These are phyloP conservation scores for Sporobolomyces pararoseus DNA, from an alignment of 768 basidiomycete species.

Conservation along the genomic window DNA sequence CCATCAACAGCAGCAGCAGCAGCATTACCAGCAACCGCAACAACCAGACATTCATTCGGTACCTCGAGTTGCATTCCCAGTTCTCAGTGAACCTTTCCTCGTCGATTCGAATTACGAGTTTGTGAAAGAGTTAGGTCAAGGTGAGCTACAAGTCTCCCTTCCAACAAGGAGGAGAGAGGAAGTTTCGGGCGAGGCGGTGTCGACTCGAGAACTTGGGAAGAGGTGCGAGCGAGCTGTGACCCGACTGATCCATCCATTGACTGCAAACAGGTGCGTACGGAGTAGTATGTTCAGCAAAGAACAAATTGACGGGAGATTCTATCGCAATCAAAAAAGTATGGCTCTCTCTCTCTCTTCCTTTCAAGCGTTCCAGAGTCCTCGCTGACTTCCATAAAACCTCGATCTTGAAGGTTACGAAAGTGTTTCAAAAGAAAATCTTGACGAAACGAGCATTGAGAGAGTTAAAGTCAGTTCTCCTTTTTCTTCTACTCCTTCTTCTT, in stretches of 20 bases:
- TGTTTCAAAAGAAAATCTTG: constrained; percentile 68
- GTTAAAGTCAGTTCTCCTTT: constrained; percentile 54
- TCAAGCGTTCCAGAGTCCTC: too few relatives aligned
- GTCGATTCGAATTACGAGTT: constrained; percentile 87
- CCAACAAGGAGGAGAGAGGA: too few relatives aligned
- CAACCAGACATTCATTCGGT: constrained; percentile 22
- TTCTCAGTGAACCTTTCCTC: constrained; percentile 79
- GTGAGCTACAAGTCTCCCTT: constrained; percentile 18
- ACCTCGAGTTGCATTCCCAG: constrained; percentile 57
- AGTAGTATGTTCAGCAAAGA: constrained; percentile 52
- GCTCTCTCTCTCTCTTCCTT: not conserved
- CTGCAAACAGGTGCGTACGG: constrained; percentile 30
- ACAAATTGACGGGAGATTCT: constrained; percentile 75
- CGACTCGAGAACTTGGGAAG: too few relatives aligned
- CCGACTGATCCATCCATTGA: not conserved
- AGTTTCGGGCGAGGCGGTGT: not conserved
- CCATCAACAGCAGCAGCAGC: not conserved
- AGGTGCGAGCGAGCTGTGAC: constrained; percentile 19
- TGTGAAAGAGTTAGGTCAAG: constrained; percentile 77
- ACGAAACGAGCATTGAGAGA: constrained; percentile 95
- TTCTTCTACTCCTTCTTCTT: too few relatives aligned
- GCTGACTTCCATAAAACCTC: not conserved
- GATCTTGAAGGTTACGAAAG: constrained; percentile 48
- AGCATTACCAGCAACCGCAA: not conserved
- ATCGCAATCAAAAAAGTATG: constrained; percentile 96